Evolutionary conservation across 176 grass and related monocot genomes (phyloP), one percentile per base, ranked within the genome.

Genomic region (Alloteropsis semialata): DNA sequence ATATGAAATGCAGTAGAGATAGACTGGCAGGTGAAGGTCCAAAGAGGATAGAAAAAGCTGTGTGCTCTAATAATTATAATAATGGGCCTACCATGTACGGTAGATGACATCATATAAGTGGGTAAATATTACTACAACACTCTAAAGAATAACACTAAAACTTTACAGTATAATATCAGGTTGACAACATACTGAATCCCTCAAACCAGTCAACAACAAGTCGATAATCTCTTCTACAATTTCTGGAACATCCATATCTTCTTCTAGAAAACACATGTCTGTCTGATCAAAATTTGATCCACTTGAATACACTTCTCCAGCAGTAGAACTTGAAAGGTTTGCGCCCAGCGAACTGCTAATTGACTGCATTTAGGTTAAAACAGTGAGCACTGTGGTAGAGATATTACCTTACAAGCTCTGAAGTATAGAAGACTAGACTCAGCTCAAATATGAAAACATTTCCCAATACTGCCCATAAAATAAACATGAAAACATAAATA

Each of bases 171-270:
- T 21, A 76, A 56, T 76, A 65, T 76, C 53, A 42, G 42, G 66
- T 82, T 69, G 48, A 77, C 77, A 75, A 91, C 90, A 80, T 95
- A 98, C 96, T 6, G 92, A 93, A 91, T 98, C 96, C 87, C 85
- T 91, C 60, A 98, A 81, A 77, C 96, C 91, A 91, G 87, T 94
- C 88, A 98, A 82, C 71, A 95, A 72, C 39, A 91, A 90, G 65
- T 98, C 92, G 42, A 95, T 90, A 72, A 93, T 91, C 80, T 95
- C 92, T 84, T 98, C 96, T 32, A 92, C 91, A 60, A 58, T 88
- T 95, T 95, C 96, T 79, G 96, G 92, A 76, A 98, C 87, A 88
- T 98, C 92, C 90, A 98, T 93, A 72, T 90, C 92, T 88, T 94
- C 91, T 76, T 98, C 92, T 33, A 88, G 54, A 21, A 25, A 81